A percentile compares a stretch with the other conserved stretches of the same genome.
Evolutionary conservation across 176 grass and related monocot genomes (phyloP).

Genomic region (Areca catechu): DNA sequence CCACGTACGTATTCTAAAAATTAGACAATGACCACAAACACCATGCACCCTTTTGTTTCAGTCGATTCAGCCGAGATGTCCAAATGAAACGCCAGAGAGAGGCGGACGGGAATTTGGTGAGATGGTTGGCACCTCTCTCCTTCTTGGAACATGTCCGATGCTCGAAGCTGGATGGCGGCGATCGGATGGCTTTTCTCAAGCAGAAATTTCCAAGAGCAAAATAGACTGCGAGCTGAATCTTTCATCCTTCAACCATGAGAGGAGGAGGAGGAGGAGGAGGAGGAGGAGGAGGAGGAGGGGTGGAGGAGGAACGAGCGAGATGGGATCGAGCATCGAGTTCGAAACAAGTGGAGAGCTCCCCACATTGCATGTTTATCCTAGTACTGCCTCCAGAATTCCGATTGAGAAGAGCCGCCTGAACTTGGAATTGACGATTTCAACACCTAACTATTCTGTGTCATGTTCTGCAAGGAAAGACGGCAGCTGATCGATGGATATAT

Average conservation of each 20-base stretch:
- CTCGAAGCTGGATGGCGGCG: too few species aligned
- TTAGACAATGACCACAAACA: too few species aligned
- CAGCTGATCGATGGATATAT: too few species aligned
- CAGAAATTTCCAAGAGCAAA: not conserved
- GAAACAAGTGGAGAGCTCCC: not conserved
- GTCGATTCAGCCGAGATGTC: too few species aligned
- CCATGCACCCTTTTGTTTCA: too few species aligned
- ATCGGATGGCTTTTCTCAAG: too few species aligned
- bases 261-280: not conserved
- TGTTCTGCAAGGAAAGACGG: too few species aligned
- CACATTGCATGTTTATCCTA: not conserved
- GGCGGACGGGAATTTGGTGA: too few species aligned
- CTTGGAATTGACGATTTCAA: conserved; percentile 2
- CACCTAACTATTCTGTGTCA: not conserved
- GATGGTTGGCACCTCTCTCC: too few species aligned
- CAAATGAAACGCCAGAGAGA: too few species aligned
- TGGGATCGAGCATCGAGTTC: conserved; percentile 5
- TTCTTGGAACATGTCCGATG: too few species aligned
- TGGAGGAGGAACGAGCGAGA: conserved; percentile 1
- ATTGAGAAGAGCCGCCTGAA: not conserved
- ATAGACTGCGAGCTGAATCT: not conserved
- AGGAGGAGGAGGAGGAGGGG: not conserved
- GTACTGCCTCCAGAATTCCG: not conserved
- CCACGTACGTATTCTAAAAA: too few species aligned
- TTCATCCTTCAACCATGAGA: not conserved